Base-by-base conservation (phyloP, 2,329 filamentous ascomycete genomes). In the Cryphonectria japonica region DNA sequence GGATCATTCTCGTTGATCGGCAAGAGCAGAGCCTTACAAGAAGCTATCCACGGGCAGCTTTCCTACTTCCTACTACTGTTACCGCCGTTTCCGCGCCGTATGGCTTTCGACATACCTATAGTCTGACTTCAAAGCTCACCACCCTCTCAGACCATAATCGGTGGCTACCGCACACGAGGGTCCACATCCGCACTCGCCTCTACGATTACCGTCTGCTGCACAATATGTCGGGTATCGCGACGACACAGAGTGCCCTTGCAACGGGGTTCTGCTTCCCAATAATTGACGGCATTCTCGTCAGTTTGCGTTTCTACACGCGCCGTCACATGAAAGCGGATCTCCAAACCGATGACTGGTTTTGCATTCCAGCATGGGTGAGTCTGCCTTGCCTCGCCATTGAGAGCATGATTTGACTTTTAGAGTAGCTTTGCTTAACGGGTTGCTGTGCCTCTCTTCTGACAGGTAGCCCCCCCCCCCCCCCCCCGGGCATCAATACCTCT, bases 351-450 rank as follows among this genome's bases (percentile, higher is more conserved):
- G 61, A 41, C 61, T 64, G 61, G 61, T 41, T 64, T 1, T 64
- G 61, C 61, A 64, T 64, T n/a, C 61, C 61, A 64, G 61, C 61
- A 64, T 64, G 61, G 61, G 61, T 64, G 61, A 19, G 61, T 64
- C 16, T 64, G 8, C 61, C 61, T 29, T 64, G 34, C 19, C 61
- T 41, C 19, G 39, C 34, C 34, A 63, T 63, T 16, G 39, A 63
- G 61, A 63, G 13, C 9, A 7, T 29, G 61, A 43, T 32, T 37
- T 64, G 39, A 64, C 61, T 29, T 43, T 16, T 8, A 41, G 34
- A 29, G 46, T 46, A 41, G 61, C 39, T 41, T 26, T 64, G 22
- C 52, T 7, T 57, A 9, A 57, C 52, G 26, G 52, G 52, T 22
- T 57, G 52, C 52, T 57, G 52, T 29, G 61, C 34, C 61, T 41